Conservation (phyloP, 768 basidiomycete genomes). For the Pisolithus tinctorius region DNA sequence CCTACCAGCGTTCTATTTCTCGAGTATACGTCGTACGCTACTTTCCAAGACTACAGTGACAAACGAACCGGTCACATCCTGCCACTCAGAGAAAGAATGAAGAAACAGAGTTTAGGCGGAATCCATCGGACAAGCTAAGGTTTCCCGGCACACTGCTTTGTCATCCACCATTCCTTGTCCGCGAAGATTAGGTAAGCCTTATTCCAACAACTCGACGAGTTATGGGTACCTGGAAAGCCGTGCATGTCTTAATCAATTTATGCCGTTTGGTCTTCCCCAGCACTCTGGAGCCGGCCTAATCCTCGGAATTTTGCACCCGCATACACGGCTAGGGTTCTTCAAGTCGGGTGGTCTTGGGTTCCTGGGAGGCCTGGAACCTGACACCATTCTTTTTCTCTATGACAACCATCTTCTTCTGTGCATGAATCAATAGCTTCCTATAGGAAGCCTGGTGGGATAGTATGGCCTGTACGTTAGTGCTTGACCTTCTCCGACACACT, state of each 20-base stretch:
- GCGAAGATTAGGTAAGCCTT: constrained; percentile 15
- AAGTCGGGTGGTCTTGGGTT: too few relatives aligned
- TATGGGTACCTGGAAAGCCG: too few relatives aligned
- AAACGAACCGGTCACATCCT: background rate
- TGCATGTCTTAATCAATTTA: background rate
- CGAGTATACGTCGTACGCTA: background rate
- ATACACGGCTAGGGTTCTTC: too few relatives aligned
- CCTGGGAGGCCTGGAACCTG: too few relatives aligned
- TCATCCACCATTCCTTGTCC: constrained; percentile 23
- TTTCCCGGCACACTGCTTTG: constrained; percentile 24
- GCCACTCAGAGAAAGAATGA: background rate
- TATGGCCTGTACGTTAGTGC: too few relatives aligned
- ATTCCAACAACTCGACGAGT: too few relatives aligned
- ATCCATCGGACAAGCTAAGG: constrained; percentile 9
- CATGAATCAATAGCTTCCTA: too few relatives aligned
- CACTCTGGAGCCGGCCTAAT: background rate
- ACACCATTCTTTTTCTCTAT: too few relatives aligned
- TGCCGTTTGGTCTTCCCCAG: background rate
- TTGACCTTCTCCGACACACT: too few relatives aligned
- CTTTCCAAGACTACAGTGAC: background rate
- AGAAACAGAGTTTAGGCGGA: constrained; percentile 7
- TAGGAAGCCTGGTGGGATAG: too few relatives aligned
- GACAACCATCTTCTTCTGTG: too few relatives aligned
- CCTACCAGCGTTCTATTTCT: background rate
- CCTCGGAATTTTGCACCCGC: too few relatives aligned